phyloP scores from a whole-genome alignment of 441 rosid species.

The Syzygium syzygioides region DNA sequence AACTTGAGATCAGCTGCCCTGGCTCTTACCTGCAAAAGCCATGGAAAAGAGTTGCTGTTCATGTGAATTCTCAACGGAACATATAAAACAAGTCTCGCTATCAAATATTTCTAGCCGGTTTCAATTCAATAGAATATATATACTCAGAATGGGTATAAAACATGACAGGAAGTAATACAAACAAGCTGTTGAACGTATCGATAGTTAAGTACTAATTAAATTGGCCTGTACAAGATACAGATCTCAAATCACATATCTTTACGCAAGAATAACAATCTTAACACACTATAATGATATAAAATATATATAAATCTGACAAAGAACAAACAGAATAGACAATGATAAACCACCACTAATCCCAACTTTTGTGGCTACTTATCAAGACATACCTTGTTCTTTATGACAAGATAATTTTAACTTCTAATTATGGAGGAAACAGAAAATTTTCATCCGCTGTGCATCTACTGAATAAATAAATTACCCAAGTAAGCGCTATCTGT shows the following conservation, averaged over 20 bases:
- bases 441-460: neutral
- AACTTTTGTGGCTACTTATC: neutral
- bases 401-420: neutral
- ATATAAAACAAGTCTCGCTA: neutral
- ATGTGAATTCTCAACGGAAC: neutral
- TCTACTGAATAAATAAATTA: conserved; percentile 22
- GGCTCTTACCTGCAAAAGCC: conserved; percentile 66
- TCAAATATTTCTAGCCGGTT: neutral
- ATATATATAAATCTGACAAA: neutral
- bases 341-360: neutral
- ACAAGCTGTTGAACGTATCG: neutral
- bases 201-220: neutral
- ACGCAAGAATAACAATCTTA: neutral
- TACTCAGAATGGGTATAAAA: neutral
- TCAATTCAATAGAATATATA: neutral
- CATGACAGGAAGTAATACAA: neutral
- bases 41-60: neutral
- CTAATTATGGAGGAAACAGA: neutral
- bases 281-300: neutral
- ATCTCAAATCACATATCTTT: neutral
- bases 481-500: conserved; percentile 98
- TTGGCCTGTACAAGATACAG: neutral
- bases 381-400: neutral
- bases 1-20: conserved; percentile 75
- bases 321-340: neutral